Evolutionary conservation across 805 yeast genomes (phyloP), one percentile per base, ranked within the genome.

Genomic region (Priceomyces castillae): DNA sequence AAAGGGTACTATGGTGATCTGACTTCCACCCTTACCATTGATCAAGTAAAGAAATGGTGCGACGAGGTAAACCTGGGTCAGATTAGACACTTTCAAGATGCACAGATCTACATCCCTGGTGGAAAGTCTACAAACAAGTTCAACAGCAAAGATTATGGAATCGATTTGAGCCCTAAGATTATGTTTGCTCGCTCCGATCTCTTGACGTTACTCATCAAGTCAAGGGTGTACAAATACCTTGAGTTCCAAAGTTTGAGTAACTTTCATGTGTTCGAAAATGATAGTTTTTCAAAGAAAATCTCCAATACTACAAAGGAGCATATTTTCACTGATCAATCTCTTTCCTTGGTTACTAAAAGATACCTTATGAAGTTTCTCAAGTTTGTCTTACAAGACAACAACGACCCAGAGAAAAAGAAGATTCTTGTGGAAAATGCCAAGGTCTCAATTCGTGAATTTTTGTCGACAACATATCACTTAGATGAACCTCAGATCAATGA

Each of bases 241-340:
- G 98, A 94, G 63, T 92, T 92, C 68, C 95, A 89, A 68, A 82
- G 96, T 18, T 69, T 92, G 50, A 80, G 88, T 36, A 84, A 82
- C 50, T 90, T 92, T 69, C 98, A 94, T 63, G 87, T 96, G n/a
- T 94, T 78, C 65, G 97, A 90, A 64, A 85, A 88, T 59, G 97
- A 92, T 62, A 75, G 81, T 40, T 92, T 94, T 67, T 95, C 86
- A 52, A 62, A 65, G 46, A 88, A 88, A 61, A 78, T 90, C 58
- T 77, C 90, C 25, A 85, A 85, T 47, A 64, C 74, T 30, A 79
- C 96, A 22, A 92, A 90, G 61, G 95, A 92, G 64, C 97, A 90
- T 56, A 90, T 92, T 36, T 92, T 92, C 70, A 86, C 96, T 16
- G 90, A 89, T 65, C 94, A 89, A 62, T 74, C 86, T 3, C 69